Evolutionary conservation across 2,329 filamentous ascomycete genomes (phyloP).

Genomic region (Colletotrichum sp.): DNA sequence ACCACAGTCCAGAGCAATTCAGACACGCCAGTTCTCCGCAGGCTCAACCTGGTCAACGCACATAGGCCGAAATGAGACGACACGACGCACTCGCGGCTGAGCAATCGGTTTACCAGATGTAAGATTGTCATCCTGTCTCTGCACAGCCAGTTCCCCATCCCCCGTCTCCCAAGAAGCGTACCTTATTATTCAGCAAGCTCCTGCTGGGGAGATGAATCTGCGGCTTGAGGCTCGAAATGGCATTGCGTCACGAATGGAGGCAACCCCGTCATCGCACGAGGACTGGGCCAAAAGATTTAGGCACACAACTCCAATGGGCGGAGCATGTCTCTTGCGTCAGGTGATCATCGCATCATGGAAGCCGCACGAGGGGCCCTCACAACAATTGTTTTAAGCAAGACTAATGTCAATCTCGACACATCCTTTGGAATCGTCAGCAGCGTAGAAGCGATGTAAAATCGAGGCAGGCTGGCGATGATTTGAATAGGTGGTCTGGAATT

Average conservation of each 20-base stretch:
- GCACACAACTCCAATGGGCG: background rate
- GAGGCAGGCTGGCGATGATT: slow-evolving; percentile 42
- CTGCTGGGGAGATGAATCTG: background rate
- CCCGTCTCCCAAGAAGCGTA: background rate
- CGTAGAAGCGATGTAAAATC: slow-evolving; percentile 31
- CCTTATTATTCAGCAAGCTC: background rate
- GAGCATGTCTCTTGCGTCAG: slow-evolving; percentile 66
- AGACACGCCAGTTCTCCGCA: slow-evolving; percentile 23
- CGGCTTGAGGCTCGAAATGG: background rate
- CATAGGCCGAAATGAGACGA: background rate
- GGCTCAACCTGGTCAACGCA: slow-evolving; percentile 21
- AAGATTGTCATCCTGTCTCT: slow-evolving; percentile 15
- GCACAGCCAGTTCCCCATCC: background rate
- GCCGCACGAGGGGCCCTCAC: slow-evolving; percentile 69
- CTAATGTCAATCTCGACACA: slow-evolving; percentile 62
- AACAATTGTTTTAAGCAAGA: slow-evolving; percentile 73
- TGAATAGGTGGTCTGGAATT: slow-evolving; percentile 51
- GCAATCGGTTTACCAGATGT: slow-evolving; percentile 24
- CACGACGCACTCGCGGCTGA: slow-evolving; percentile 21
- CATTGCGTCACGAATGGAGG: background rate
- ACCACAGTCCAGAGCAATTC: slow-evolving; percentile 8
- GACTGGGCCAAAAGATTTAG: background rate
- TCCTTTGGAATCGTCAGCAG: slow-evolving; percentile 56
- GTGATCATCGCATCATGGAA: slow-evolving; percentile 71
- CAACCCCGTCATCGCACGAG: background rate